phyloP scores from a whole-genome alignment of 805 yeast species.

The Phaffomyces antillensis region DNA sequence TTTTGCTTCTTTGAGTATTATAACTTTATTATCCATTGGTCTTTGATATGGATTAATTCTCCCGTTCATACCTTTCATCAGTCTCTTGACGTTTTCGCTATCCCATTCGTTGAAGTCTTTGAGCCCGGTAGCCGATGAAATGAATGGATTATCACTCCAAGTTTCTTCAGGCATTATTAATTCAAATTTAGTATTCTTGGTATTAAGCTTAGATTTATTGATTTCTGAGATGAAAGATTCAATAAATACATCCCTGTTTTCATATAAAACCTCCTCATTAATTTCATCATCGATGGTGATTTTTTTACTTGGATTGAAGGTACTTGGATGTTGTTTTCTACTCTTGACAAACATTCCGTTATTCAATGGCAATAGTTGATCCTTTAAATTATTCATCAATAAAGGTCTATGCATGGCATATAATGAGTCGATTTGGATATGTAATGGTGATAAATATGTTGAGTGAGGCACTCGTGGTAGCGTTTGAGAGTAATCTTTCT shows the following conservation, averaged over 20 bases:
- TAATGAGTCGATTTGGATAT: slow-evolving; percentile 14
- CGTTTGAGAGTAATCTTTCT: slow-evolving; percentile 15
- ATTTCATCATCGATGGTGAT: not conserved
- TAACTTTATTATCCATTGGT: slow-evolving; percentile 14
- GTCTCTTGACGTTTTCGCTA: slow-evolving; percentile 10
- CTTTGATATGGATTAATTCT: slow-evolving; percentile 29
- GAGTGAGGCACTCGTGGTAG: slow-evolving; percentile 13
- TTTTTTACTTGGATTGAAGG: not conserved
- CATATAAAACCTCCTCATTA: not conserved
- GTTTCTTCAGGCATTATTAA: slow-evolving; percentile 2
- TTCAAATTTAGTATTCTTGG: not conserved
- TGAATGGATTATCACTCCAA: slow-evolving; percentile 6
- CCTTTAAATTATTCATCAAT: slow-evolving; percentile 19
- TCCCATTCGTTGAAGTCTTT: slow-evolving; percentile 21
- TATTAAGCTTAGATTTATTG: not conserved
- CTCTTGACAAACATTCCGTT: not conserved
- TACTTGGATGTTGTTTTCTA: not conserved
- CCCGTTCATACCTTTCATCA: slow-evolving; percentile 6
- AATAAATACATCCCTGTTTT: not conserved
- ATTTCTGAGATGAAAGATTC: not conserved
- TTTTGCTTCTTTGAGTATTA: not conserved
- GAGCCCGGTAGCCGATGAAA: slow-evolving; percentile 2
- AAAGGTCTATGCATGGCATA: slow-evolving; percentile 21
- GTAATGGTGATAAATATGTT: slow-evolving; percentile 12
- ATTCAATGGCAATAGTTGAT: slow-evolving; percentile 22